A percentile compares a stretch with the other conserved stretches of the same genome.
These are phyloP conservation scores for Tetramitus jugosus DNA, from an alignment of 208 protist genomes.

Conservation along the genomic window DNA sequence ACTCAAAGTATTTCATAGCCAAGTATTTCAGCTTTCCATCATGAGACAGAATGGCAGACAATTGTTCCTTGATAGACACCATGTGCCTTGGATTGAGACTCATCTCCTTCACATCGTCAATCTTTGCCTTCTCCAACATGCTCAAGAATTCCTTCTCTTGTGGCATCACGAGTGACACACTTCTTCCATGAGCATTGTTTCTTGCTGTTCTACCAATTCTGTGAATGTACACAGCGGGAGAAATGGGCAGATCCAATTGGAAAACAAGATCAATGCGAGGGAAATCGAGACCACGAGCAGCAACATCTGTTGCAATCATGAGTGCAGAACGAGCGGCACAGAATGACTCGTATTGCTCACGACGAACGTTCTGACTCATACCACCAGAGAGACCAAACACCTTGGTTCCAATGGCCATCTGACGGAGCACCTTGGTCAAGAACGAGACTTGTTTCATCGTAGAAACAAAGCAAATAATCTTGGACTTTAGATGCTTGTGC, in stretches of 20 bases:
- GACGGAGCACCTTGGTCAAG: slow-evolving; percentile 75
- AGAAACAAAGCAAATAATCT: slow-evolving; percentile 95
- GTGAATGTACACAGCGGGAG: slow-evolving; percentile 50
- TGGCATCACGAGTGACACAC: background rate
- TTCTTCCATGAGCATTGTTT: slow-evolving; percentile 26
- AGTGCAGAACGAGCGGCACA: slow-evolving; percentile 22
- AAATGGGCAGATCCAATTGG: slow-evolving; percentile 42
- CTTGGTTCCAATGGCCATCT: slow-evolving; percentile 40
- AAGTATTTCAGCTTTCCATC: background rate
- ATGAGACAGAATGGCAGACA: background rate
- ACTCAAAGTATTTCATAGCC: slow-evolving; percentile 8
- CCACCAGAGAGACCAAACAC: background rate
- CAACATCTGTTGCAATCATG: slow-evolving; percentile 66
- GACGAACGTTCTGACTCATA: slow-evolving; percentile 1
- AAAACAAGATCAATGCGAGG: slow-evolving; percentile 50
- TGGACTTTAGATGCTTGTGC: slow-evolving; percentile 83
- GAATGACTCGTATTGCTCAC: slow-evolving; percentile 13
- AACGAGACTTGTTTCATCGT: slow-evolving; percentile 92
- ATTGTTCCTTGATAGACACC: background rate
- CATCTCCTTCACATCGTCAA: background rate
- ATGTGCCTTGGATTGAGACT: background rate
- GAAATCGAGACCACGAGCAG: slow-evolving; percentile 45
- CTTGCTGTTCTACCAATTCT: slow-evolving; percentile 49
- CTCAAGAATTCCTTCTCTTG: background rate
- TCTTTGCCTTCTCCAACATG: background rate